Evolutionary conservation across 2,329 filamentous ascomycete genomes (phyloP), one percentile per base, ranked within the genome.

Genomic region (Botryotinia globosa): DNA sequence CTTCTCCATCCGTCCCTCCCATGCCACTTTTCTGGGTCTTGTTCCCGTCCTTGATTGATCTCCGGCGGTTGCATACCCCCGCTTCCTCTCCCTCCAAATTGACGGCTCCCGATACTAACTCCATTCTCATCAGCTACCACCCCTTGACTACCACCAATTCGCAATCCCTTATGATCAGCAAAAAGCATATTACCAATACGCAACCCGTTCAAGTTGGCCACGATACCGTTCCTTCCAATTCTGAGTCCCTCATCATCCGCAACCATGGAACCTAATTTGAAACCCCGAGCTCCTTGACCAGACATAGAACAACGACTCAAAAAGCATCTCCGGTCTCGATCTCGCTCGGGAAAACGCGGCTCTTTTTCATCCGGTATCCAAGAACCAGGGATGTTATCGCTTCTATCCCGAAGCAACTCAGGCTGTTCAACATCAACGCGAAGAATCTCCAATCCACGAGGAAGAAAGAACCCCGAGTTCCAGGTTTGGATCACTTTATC

Each of bases 391-490:
- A 71, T 83, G 14, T 39, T 18, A 45, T 39, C 8, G 8, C 9
- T 34, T 37, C 48, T 51, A 37, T 45, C 48, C 18, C 32, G 10
- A 25, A 39, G 16, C 22, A 39, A 22, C 37, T 61, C 65, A 37
- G 48, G 32, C n/a, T 48, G 8, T 65, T 25, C 61, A 25, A n/a
- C 2, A 16, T 68, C 48, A 84, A 82, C 68, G 87, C 81, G 3
- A 75, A 80, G 54, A 83, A 89, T 82, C 3, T 76, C 79, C 16
- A 89, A 80, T 22, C 85, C 85, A 18, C 87, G 81, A 3, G 85
- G 86, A 1, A 76, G 80, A 73, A 89, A 90, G 79, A 89, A 89
- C 6, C 84, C 83, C 4, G 83, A 82, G 75, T 90, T 89, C 87
- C 88, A 90, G 76, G 88, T 85, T 63, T 81, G 78, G 1, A 87